Percentiles rank a stretch among this genome's conserved stretches.
These are phyloP conservation scores for Cyclanthera cordifolia DNA, from an alignment of 306 rosid species.

Conservation along the genomic window DNA sequence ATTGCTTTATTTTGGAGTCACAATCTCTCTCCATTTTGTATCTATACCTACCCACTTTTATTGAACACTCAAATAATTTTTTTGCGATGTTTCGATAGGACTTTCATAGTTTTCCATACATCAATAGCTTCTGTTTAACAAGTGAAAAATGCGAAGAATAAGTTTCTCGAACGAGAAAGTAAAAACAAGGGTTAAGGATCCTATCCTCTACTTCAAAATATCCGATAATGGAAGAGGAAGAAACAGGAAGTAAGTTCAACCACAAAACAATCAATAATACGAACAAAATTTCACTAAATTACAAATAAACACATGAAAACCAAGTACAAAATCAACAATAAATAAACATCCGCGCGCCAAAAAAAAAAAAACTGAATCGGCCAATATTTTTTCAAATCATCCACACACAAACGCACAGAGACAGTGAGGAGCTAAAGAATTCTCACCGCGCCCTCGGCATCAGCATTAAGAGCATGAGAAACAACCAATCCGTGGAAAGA, in stretches of 20 bases:
- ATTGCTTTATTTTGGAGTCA: too few relatives aligned
- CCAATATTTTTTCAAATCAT: background rate
- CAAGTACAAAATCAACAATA: background rate
- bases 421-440: background rate
- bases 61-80: too few relatives aligned
- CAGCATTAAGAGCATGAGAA: constrained; percentile 56
- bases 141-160: background rate
- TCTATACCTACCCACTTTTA: too few relatives aligned
- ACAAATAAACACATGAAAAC: background rate
- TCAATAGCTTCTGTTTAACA: background rate
- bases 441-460: constrained; percentile 65
- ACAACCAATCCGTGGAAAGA: constrained; percentile 83
- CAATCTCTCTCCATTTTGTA: too few relatives aligned
- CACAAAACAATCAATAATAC: background rate
- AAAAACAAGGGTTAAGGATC: background rate
- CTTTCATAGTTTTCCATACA: too few relatives aligned
- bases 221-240: background rate
- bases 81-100: too few relatives aligned
- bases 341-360: background rate
- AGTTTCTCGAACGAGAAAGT: background rate
- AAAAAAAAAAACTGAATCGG: background rate
- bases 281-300: background rate
- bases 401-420: background rate
- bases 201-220: background rate
- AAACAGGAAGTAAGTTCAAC: background rate